phyloP scores from a whole-genome alignment of 1,284 basidiomycete genomes.

The Apiotrichum sp. region DNA sequence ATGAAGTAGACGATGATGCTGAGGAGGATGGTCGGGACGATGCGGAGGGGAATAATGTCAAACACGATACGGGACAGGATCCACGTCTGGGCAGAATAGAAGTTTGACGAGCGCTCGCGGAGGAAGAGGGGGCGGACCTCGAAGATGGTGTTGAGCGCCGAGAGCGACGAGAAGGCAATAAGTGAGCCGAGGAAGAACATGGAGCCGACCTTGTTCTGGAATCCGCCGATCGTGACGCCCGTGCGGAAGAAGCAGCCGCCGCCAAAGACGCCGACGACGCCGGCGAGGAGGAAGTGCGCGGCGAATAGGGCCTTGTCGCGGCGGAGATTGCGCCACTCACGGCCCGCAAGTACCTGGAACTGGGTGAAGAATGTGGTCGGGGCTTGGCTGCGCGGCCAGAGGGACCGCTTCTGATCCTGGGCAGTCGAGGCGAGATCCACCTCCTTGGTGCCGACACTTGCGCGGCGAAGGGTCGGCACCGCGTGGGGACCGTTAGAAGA shows the following conservation, averaged over 20 bases:
- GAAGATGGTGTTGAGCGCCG: slow-evolving; percentile 77
- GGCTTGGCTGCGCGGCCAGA: slow-evolving; percentile 17
- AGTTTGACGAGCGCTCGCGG: slow-evolving; percentile 64
- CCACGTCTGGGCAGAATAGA: slow-evolving; percentile 58
- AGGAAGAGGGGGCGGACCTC: slow-evolving; percentile 75
- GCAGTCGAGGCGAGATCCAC: slow-evolving; percentile 15
- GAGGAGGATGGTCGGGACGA: slow-evolving; percentile 88
- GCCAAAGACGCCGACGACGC: slow-evolving; percentile 67
- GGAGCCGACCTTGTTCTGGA: slow-evolving; percentile 81
- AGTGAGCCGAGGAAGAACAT: slow-evolving; percentile 83
- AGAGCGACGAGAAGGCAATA: slow-evolving; percentile 78
- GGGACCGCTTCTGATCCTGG: neutral
- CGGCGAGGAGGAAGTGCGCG: slow-evolving; percentile 64
- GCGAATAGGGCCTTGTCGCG: slow-evolving; percentile 75
- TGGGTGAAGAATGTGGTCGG: slow-evolving; percentile 76
- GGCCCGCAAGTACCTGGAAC: slow-evolving; percentile 64
- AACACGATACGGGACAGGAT: slow-evolving; percentile 93
- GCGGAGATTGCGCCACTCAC: slow-evolving; percentile 75
- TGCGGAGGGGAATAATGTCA: slow-evolving; percentile 88
- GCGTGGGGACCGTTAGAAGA: neutral
- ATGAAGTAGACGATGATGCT: slow-evolving; percentile 93
- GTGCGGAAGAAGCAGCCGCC: slow-evolving; percentile 83
- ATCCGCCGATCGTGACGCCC: slow-evolving; percentile 73
- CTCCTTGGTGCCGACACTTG: neutral
- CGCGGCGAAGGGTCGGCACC: neutral